Base-by-base conservation (phyloP, 441 rosid genomes). In the Euphorbia neoarborescens region DNA sequence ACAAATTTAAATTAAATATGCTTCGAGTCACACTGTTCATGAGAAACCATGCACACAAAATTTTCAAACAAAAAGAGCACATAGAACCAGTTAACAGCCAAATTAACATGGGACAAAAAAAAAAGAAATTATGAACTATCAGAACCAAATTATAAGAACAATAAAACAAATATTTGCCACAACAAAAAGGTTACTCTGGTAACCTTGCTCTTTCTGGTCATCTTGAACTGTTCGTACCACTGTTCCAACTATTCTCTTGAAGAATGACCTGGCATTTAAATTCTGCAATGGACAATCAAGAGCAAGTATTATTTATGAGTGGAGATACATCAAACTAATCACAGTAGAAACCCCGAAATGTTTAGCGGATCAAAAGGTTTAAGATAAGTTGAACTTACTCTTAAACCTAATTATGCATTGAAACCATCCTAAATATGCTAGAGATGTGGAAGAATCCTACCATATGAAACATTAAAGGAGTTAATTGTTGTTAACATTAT, bases 151-250 rank as follows among this genome's bases (percentile, higher is more conserved):
- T 9, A 15, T 34, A 60, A 24, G 22, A 48, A 17, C 4, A 19
- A 38, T 0, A 48, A 67, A 34, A 32, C n/a, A 24, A 60, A 22
- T 7, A 22, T 32, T 50, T 28, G 50, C 68, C 22, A 32, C 38
- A 15, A 46, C 22, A 27, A 78, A n/a, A 53, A n/a, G 62, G 40
- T 1, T 14, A 71, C 24, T 62, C 75, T n/a, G 68, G 76, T 69
- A 53, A 94, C 99, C 98, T 92, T 92, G 96, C 87, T 95, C 98
- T 82, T 88, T 95, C 78, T 95, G 94, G 81, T 92, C 98, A 79
- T 95, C 99, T 76, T 95, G 99, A 76, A 89, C 95, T 6, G 98
- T 87, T 68, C 97, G 88, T 65, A 95, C 97, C 73, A 95, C 94
- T 8, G 96, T 92, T 77, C 95, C 94, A 61, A 92, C 96, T 69